These are phyloP conservation scores for Ilyonectria mors-panacis DNA, from an alignment of 2,329 filamentous ascomycete species.

Conservation along the genomic window DNA sequence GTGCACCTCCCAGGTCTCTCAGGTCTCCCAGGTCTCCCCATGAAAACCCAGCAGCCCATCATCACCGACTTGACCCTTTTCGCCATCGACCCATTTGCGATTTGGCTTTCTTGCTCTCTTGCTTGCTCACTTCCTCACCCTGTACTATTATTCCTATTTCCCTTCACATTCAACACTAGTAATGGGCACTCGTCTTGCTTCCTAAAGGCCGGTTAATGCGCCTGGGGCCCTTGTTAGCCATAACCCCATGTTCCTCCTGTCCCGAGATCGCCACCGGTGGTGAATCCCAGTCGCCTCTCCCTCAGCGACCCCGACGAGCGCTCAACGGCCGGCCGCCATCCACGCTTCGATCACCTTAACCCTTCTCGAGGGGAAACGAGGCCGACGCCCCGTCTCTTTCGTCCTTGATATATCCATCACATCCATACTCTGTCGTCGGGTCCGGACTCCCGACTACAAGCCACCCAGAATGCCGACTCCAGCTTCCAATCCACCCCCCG, in stretches of 20 bases:
- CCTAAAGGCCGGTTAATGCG: constrained; percentile 41
- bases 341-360: constrained; percentile 33
- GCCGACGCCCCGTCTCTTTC: neutral
- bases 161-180: constrained; percentile 19
- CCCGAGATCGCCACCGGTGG: constrained; percentile 47
- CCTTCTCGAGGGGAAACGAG: constrained; percentile 15
- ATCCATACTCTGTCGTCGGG: constrained; percentile 28
- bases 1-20: constrained; percentile 25
- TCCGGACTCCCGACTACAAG: constrained; percentile 17
- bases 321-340: constrained; percentile 35
- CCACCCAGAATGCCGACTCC: constrained; percentile 61
- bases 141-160: constrained; percentile 29
- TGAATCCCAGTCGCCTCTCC: constrained; percentile 41
- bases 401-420: neutral
- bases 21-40: constrained; percentile 43
- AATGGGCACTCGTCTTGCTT: constrained; percentile 38
- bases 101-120: constrained; percentile 35
- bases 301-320: constrained; percentile 38
- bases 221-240: constrained; percentile 29
- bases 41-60: constrained; percentile 46
- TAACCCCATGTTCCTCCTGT: constrained; percentile 32
- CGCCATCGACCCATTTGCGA: constrained; percentile 48
- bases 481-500: constrained; percentile 58
- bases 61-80: constrained; percentile 48
- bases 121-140: constrained; percentile 29